phyloP scores from a whole-genome alignment of 1,284 basidiomycete species.

The Bondarzewia mesenterica region DNA sequence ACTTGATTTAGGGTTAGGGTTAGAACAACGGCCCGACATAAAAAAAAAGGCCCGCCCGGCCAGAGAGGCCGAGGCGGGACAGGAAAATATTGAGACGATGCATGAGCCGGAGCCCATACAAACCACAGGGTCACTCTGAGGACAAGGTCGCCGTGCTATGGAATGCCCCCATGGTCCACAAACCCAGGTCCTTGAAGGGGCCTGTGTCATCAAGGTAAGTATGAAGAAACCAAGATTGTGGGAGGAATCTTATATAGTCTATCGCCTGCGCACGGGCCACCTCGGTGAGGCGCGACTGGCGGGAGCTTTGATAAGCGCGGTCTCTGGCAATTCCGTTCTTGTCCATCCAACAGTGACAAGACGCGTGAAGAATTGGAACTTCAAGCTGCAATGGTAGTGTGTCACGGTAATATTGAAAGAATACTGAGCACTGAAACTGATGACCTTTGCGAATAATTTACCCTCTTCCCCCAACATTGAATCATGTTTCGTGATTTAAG shows the following conservation, averaged over 20 bases:
- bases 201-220: slow-evolving; percentile 17
- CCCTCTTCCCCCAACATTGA: no score
- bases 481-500: no score
- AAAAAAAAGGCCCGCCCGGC: slow-evolving; percentile 22
- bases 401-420: no score
- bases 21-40: slow-evolving; percentile 4
- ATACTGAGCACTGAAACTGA: no score
- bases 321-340: not conserved
- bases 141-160: slow-evolving; percentile 25
- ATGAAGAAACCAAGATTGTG: slow-evolving; percentile 7
- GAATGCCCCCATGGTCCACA: slow-evolving; percentile 14
- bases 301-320: not conserved
- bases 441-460: no score
- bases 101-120: slow-evolving; percentile 25
- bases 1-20: slow-evolving; percentile 10
- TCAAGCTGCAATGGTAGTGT: no score
- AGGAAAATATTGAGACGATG: slow-evolving; percentile 26
- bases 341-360: not conserved
- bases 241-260: slow-evolving; percentile 9
- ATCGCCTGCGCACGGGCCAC: slow-evolving; percentile 17
- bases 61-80: slow-evolving; percentile 23
- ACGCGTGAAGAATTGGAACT: no score
- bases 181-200: slow-evolving; percentile 15
- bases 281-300: not conserved
- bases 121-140: slow-evolving; percentile 21